Conservation (phyloP, 805 yeast species). For the Saccharomycopsis sp. region DNA sequence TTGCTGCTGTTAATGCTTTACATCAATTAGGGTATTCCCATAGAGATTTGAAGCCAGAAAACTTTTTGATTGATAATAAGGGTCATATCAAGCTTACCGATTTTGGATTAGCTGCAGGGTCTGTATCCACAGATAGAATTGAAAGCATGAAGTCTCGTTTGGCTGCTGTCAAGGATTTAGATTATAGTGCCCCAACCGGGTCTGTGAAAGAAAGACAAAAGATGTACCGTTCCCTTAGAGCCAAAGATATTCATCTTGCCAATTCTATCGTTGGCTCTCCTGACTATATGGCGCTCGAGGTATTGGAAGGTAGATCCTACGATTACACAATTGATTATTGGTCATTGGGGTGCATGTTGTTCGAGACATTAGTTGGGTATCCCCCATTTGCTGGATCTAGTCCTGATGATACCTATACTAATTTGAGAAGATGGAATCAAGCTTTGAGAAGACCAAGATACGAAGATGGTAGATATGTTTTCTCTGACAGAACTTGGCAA, state of each 20-base stretch:
- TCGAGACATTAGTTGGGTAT: conserved; percentile 92
- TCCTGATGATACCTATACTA: conserved; percentile 91
- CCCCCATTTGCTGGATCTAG: conserved; percentile 95
- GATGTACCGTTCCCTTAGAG: conserved; percentile 72
- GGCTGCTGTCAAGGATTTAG: conserved; percentile 68
- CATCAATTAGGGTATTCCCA: conserved; percentile 96
- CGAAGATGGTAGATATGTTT: conserved; percentile 84
- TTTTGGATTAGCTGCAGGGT: conserved; percentile 96
- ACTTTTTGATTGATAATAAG: conserved; percentile 78
- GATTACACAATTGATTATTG: conserved; percentile 97
- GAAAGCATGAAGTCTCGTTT: conserved; percentile 78
- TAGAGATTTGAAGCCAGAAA: conserved; percentile 94
- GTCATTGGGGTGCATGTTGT: conserved; percentile 96
- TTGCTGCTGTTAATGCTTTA: conserved; percentile 84
- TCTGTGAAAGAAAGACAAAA: conserved; percentile 82
- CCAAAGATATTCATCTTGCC: conserved; percentile 74
- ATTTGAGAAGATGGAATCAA: conserved; percentile 87
- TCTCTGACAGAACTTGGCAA: conserved; percentile 95
- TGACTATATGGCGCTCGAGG: conserved; percentile 98
- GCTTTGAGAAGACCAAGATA: conserved; percentile 85
- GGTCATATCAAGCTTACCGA: conserved; percentile 94
- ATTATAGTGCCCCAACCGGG: conserved; percentile 55
- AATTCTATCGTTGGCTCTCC: conserved; percentile 97
- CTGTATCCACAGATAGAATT: conserved; percentile 85
- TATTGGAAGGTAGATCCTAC: conserved; percentile 85